Conservation (phyloP, 1,284 basidiomycete genomes). For the Amylostereum chailletii region DNA sequence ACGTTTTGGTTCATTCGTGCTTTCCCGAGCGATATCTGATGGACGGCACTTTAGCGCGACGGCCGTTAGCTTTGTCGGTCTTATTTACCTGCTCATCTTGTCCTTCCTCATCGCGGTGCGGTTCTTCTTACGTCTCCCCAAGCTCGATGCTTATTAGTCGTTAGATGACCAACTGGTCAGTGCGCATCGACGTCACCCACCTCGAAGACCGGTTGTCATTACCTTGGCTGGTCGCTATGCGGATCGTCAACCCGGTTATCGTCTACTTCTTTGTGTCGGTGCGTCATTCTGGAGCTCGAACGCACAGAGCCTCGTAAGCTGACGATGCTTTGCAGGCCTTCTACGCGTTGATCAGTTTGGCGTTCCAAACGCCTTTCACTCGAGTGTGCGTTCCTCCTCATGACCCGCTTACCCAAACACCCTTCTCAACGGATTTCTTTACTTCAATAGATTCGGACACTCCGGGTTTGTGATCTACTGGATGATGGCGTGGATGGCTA, state of each 20-base stretch:
- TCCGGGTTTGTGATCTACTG: slow-evolving; percentile 70
- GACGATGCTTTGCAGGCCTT: slow-evolving; percentile 4
- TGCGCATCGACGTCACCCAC: slow-evolving; percentile 30
- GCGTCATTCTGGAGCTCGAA: slow-evolving; percentile 13
- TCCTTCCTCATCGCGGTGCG: slow-evolving; percentile 31
- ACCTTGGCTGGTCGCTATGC: slow-evolving; percentile 44
- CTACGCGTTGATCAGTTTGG: slow-evolving; percentile 57
- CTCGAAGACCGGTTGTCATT: slow-evolving; percentile 41
- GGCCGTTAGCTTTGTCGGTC: slow-evolving; percentile 67
- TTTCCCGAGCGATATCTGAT: background rate
- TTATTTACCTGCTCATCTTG: slow-evolving; percentile 50
- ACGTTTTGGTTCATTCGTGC: slow-evolving; percentile 14
- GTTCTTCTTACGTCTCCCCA: background rate
- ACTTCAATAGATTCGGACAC: slow-evolving; percentile 29
- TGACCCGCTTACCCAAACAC: slow-evolving; percentile 1
- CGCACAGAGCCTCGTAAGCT: background rate
- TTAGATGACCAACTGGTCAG: slow-evolving; percentile 24
- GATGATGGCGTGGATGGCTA: slow-evolving; percentile 61
- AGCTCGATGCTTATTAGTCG: background rate
- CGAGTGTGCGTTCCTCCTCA: slow-evolving; percentile 27
- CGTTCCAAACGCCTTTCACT: slow-evolving; percentile 55
- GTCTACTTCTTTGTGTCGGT: slow-evolving; percentile 59
- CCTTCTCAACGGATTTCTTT: background rate
- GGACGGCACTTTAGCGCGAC: slow-evolving; percentile 41
- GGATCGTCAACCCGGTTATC: slow-evolving; percentile 42